Percentiles rank a stretch among this genome's conserved stretches.
Conservation (phyloP, 805 yeast genomes). For the Candida taoyuanica region DNA sequence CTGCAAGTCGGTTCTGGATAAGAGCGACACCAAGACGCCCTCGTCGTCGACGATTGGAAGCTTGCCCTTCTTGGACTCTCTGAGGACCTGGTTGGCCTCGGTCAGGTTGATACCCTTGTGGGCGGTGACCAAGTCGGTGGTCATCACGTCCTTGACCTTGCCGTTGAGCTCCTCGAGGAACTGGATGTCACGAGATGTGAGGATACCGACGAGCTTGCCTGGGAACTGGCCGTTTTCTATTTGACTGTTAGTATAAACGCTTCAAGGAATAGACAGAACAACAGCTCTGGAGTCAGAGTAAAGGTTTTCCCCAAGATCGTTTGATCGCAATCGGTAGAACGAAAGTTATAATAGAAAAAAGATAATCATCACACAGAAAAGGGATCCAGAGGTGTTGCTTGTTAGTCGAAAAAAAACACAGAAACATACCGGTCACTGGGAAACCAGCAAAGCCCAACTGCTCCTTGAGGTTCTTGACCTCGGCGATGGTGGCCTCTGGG, state of each 20-base stretch:
- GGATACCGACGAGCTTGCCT: conserved; percentile 89
- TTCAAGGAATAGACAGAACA: too few species aligned
- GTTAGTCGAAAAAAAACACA: conserved; percentile 6
- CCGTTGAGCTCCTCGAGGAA: conserved; percentile 73
- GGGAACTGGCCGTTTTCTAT: conserved; percentile 80
- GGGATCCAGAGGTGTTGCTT: neutral
- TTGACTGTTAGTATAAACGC: conserved; percentile 21
- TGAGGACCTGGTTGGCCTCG: conserved; percentile 87
- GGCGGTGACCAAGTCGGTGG: conserved; percentile 82
- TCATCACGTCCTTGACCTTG: conserved; percentile 77
- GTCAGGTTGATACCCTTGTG: conserved; percentile 72
- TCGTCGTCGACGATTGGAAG: conserved; percentile 82
- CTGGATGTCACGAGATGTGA: conserved; percentile 96
- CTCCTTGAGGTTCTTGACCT: conserved; percentile 67
- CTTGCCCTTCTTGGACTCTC: conserved; percentile 95
- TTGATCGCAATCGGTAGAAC: conserved; percentile 98
- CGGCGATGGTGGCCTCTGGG: conserved; percentile 73
- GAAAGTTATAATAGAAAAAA: conserved; percentile 75
- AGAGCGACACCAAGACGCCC: conserved; percentile 77
- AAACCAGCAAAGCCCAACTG: conserved; percentile 90
- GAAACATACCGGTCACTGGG: conserved; percentile 97
- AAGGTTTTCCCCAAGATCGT: conserved; percentile 89
- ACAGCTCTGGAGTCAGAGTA: too few species aligned
- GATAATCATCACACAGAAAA: conserved; percentile 47
- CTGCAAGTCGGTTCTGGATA: conserved; percentile 95